These are phyloP conservation scores for Solioccasus polychromus DNA, from an alignment of 768 basidiomycete species.

Conservation along the genomic window DNA sequence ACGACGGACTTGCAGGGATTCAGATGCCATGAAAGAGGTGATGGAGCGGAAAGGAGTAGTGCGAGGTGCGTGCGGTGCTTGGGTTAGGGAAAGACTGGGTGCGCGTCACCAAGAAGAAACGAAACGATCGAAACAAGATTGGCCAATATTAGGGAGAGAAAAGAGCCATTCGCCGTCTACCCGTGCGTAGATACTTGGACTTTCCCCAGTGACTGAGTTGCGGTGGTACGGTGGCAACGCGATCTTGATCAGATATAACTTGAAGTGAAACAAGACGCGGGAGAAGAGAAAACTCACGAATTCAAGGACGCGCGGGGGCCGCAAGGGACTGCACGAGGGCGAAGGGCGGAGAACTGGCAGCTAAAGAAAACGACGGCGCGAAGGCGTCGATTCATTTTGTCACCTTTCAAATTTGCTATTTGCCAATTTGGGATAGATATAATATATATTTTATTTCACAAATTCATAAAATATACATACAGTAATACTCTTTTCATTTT, in stretches of 20 bases:
- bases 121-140: constrained; percentile 13
- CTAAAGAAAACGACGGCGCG: constrained; percentile 1
- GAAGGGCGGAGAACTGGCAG: not conserved
- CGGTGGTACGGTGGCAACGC: too few relatives aligned
- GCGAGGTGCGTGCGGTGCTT: constrained; percentile 1
- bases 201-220: too few relatives aligned
- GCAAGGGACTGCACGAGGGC: constrained; percentile 6
- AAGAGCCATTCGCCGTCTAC: constrained; percentile 25
- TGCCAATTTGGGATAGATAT: constrained; percentile 10
- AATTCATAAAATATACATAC: too few relatives aligned
- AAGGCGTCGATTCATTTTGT: not conserved
- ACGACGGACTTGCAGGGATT: constrained; percentile 22
- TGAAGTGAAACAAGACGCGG: not conserved
- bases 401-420: not conserved
- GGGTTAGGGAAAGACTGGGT: constrained; percentile 1
- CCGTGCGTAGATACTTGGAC: constrained; percentile 3
- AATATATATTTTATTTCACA: constrained; percentile 1
- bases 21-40: constrained; percentile 18
- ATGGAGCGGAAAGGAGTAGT: constrained; percentile 18
- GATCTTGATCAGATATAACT: not conserved
- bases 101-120: not conserved
- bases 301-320: constrained; percentile 3
- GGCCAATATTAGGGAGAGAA: constrained; percentile 9
- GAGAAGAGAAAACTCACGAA: constrained; percentile 8
- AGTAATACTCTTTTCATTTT: too few relatives aligned